Evolutionary conservation across 2,329 filamentous ascomycete genomes (phyloP).

Genomic region (Pseudogymnoascus sp.): DNA sequence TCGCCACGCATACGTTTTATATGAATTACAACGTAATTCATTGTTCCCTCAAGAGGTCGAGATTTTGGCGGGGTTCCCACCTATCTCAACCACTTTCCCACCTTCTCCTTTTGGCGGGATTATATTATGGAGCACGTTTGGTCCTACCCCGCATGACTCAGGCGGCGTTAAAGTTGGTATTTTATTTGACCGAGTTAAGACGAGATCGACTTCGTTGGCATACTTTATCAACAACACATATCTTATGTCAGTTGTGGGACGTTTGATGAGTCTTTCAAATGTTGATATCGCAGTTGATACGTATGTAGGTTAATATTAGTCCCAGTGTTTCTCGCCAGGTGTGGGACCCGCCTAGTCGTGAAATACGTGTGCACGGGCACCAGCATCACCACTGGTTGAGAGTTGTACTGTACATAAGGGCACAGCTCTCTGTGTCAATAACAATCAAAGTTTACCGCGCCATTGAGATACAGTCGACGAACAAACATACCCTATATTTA

Average conservation of each 20-base stretch:
- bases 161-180: neutral
- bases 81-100: neutral
- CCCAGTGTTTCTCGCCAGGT: neutral
- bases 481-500: neutral
- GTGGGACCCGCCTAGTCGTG: neutral
- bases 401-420: neutral
- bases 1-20: neutral
- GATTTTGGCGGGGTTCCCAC: slow-evolving; percentile 7
- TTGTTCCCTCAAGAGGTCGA: neutral
- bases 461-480: neutral
- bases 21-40: neutral
- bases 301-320: neutral
- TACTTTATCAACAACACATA: neutral
- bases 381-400: neutral
- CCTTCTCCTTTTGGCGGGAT: neutral
- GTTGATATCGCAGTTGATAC: neutral
- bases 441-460: neutral
- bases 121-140: neutral
- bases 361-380: neutral
- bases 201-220: neutral
- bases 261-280: neutral
- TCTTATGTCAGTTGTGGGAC: neutral
- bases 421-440: neutral
- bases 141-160: slow-evolving; percentile 1
- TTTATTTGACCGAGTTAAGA: neutral